Evolutionary conservation across 108 stramenopile species (phyloP).

Genomic region (Epipyxis sp.): DNA sequence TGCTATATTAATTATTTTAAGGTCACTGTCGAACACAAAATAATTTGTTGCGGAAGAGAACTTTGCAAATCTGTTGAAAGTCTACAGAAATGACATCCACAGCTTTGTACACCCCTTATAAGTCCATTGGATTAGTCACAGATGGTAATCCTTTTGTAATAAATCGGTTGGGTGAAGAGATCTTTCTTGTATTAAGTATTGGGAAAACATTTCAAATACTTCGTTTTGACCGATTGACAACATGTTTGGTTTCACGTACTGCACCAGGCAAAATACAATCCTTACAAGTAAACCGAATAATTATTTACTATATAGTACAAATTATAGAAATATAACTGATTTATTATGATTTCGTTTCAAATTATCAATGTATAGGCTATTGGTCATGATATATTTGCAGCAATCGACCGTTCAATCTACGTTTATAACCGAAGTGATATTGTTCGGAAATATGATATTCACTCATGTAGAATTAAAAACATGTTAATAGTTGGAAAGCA

Average conservation of each 20-base stretch:
- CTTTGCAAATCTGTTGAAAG: too few species aligned
- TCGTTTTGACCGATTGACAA: neutral
- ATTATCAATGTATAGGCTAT: neutral
- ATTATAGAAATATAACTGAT: neutral
- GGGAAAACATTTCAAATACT: conserved; percentile 2
- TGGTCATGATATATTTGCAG: neutral
- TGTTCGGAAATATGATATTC: neutral
- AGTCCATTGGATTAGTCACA: neutral
- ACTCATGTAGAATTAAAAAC: neutral
- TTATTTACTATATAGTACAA: too few species aligned
- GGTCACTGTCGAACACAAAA: too few species aligned
- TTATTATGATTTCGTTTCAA: neutral
- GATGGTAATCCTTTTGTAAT: neutral
- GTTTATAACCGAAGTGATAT: neutral
- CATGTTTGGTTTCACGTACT: neutral
- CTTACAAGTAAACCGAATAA: neutral
- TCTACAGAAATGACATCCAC: too few species aligned
- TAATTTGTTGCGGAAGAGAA: too few species aligned
- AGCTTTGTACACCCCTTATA: neutral
- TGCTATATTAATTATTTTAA: too few species aligned
- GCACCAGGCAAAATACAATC: neutral
- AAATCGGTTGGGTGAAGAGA: conserved; percentile 7
- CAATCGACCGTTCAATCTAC: neutral
- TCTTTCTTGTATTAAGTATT: neutral
- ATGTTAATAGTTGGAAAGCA: neutral